Evolutionary conservation across 129 eudicot species (phyloP), one percentile per base, ranked within the genome.

Genomic region (Sambucus nigra): DNA sequence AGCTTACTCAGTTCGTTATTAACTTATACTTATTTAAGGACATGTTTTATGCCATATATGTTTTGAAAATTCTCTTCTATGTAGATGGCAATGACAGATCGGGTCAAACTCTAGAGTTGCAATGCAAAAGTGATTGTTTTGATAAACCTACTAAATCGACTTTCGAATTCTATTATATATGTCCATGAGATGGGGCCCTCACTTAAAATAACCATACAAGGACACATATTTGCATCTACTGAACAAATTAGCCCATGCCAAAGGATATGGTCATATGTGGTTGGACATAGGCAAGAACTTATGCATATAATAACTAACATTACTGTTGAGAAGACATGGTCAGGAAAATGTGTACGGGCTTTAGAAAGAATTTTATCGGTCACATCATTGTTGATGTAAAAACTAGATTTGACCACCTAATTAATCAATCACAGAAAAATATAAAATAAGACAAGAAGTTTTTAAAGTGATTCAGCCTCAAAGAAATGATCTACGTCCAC

Each of bases 61-160:
- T 83, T 9, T 53, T 80, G 13, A 80, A 80, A 61, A 76, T 71
- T 55, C 82, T 80, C 33, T 80, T 80, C 69, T 75, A 80, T 25
- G 80, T 66, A 38, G 68, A 80, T 48, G 57, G 71, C 29, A 59
- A 64, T 23, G 48, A 61, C 53, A 50, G 39, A 23, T 41, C 53
- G 26, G 62, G 50, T 55, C 72, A 79, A 32, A 57, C 62, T 42
- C 59, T 80, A 52, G 71, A 68, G 64, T 58, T 76, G 63, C 82
- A 80, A 72, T 67, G 78, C 56, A 80, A 80, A 80, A 61, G 88
- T 76, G 49, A 80, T 76, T 65, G 88, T 83, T 41, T 57, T 80
- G 44, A 26, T 76, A 51, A 80, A 80, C 63, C 59, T 80, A 44
- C 79, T 80, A 13, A 55, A 80, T 41, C 80, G 83, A 44, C 77